phyloP scores from a whole-genome alignment of 192 early-diverging fungal genomes.

The Spizellomyces sp. region DNA sequence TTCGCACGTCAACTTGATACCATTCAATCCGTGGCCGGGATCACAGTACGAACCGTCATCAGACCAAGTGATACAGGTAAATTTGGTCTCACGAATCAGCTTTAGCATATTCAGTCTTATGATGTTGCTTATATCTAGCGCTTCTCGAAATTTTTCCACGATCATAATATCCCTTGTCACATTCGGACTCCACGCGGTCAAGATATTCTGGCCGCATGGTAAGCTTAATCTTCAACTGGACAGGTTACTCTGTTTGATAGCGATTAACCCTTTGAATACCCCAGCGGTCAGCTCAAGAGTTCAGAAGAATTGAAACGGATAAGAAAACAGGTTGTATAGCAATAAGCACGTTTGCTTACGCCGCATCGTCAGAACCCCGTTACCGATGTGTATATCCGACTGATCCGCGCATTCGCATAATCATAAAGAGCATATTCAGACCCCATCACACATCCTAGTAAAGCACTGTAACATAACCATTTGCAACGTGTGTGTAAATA shows the following conservation, averaged over 20 bases:
- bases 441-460: no score
- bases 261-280: background rate
- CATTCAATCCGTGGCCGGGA: conserved; percentile 89
- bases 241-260: no score
- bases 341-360: no score
- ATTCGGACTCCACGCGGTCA: conserved; percentile 39
- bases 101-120: no score
- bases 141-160: conserved; percentile 7
- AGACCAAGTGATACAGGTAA: conserved; percentile 32
- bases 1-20: conserved; percentile 70
- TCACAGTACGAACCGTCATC: conserved; percentile 65
- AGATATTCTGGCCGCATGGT: conserved; percentile 82
- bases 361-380: no score
- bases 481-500: no score
- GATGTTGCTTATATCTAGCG: background rate
- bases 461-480: no score
- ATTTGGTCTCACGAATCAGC: background rate
- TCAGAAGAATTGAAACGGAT: conserved; percentile 16
- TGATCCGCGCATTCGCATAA: no score
- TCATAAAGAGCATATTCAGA: no score
- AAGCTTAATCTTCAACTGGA: background rate
- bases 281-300: conserved; percentile 24
- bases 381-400: no score
- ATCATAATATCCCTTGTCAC: conserved; percentile 20
- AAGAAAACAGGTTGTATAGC: no score